Percentiles rank a stretch among this genome's conserved stretches.
These are phyloP conservation scores for Schizophyllum amplum DNA, from an alignment of 1,284 basidiomycete species.

Conservation along the genomic window DNA sequence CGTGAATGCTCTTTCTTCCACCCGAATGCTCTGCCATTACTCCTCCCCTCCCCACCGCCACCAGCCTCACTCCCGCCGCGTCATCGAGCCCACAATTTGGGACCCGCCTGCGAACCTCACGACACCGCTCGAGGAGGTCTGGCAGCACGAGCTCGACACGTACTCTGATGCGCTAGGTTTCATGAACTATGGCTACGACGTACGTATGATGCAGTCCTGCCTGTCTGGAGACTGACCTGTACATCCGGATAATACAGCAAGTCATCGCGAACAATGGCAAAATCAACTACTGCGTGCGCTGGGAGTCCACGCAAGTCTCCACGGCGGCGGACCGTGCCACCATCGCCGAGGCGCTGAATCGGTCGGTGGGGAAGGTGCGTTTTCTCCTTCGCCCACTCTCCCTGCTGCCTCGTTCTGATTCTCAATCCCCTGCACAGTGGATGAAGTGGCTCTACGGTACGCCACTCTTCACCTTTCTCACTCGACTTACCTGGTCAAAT, in stretches of 20 bases:
- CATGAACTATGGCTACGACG: conserved; percentile 10
- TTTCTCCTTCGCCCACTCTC: no score
- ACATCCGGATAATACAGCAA: not conserved
- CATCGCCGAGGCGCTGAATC: conserved; percentile 4
- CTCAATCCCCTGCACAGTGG: no score
- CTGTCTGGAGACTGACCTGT: not conserved
- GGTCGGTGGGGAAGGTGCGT: conserved; percentile 6
- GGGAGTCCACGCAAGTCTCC: conserved; percentile 3
- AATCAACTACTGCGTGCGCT: conserved; percentile 10
- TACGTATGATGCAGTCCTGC: not conserved
- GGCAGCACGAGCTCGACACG: conserved; percentile 7
- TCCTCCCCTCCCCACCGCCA: not conserved
- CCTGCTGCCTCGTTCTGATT: no score
- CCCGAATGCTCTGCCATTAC: no score
- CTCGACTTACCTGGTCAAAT: no score
- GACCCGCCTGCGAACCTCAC: conserved; percentile 9
- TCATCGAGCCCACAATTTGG: conserved; percentile 4
- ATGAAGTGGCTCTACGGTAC: conserved; percentile 7
- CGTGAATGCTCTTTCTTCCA: no score
- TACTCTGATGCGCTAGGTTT: conserved; percentile 5
- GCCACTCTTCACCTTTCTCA: no score
- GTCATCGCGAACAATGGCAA: conserved; percentile 8
- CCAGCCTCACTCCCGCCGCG: not conserved
- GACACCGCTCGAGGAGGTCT: conserved; percentile 7
- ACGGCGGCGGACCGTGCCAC: conserved; percentile 4